A percentile compares a stretch with the other conserved stretches of the same genome.
phyloP scores from a whole-genome alignment of 2,329 filamentous ascomycete genomes.

The Cordyceps pruinosa region DNA sequence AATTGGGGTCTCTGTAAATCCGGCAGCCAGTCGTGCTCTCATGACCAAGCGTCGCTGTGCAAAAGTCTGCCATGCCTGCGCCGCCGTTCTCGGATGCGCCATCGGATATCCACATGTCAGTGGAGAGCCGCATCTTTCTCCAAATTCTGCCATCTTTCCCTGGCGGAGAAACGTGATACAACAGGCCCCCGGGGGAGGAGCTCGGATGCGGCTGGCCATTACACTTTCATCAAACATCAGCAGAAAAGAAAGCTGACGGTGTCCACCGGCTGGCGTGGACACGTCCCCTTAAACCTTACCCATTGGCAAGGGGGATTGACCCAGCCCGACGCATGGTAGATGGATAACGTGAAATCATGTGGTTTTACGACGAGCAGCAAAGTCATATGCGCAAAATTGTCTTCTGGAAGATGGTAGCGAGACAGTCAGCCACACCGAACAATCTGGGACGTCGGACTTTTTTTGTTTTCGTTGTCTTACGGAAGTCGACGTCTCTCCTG shows the following conservation, averaged over 20 bases:
- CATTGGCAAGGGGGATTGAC: neutral
- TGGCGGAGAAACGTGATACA: neutral
- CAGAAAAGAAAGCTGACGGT: neutral
- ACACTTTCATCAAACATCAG: constrained; percentile 1
- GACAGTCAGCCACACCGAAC: neutral
- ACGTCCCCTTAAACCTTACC: constrained; percentile 4
- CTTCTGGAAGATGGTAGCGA: neutral
- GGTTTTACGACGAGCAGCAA: neutral
- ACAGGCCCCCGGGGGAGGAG: neutral
- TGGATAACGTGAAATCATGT: neutral
- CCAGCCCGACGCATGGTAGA: neutral
- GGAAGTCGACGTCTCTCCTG: neutral
- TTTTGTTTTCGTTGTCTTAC: neutral
- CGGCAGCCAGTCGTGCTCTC: neutral
- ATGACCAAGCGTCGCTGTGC: neutral
- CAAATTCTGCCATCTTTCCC: neutral
- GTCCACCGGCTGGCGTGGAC: neutral
- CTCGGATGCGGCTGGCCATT: neutral
- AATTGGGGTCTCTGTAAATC: neutral
- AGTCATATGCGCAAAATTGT: neutral
- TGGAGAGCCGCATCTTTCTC: neutral
- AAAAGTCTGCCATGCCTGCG: neutral
- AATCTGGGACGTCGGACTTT: neutral
- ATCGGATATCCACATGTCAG: neutral
- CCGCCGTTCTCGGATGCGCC: neutral